Conservation (phyloP, 495 filamentous ascomycete genomes). For the Penicillium pancosmium region DNA sequence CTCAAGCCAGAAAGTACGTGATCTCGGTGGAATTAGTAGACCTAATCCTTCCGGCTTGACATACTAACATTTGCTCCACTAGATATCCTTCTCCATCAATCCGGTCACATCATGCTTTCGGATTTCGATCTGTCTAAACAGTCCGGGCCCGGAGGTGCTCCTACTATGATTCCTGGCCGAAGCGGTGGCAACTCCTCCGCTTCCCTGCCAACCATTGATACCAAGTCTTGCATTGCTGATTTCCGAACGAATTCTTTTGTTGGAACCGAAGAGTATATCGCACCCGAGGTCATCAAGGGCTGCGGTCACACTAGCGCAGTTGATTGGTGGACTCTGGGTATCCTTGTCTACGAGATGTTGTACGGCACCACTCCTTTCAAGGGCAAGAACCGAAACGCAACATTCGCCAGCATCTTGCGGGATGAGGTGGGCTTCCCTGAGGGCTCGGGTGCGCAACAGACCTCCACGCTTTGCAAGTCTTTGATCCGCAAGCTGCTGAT, state of each 20-base stretch:
- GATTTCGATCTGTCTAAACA: slow-evolving; percentile 99
- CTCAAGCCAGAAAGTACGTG: slow-evolving; percentile 93
- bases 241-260: slow-evolving; percentile 99
- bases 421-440: slow-evolving; percentile 97
- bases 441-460: slow-evolving; percentile 77
- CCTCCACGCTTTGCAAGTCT: slow-evolving; percentile 93
- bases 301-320: slow-evolving; percentile 98
- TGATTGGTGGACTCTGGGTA: slow-evolving; percentile 98
- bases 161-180: slow-evolving; percentile 93
- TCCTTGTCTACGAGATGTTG: slow-evolving; percentile 98
- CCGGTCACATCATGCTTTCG: slow-evolving; percentile 98
- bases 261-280: slow-evolving; percentile 98
- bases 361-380: slow-evolving; percentile 99
- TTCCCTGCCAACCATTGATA: slow-evolving; percentile 92
- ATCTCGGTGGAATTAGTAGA: slow-evolving; percentile 2
- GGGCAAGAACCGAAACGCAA: slow-evolving; percentile 97
- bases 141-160: slow-evolving; percentile 92
- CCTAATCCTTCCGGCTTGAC: not conserved
- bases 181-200: slow-evolving; percentile 73
- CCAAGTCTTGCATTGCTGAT: slow-evolving; percentile 96
- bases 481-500: slow-evolving; percentile 95
- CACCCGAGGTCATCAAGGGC: slow-evolving; percentile 97
- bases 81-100: slow-evolving; percentile 98
- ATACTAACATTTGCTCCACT: slow-evolving; percentile 5
- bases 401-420: slow-evolving; percentile 94